Conservation (phyloP, 202 grass and related monocot species). For the Tripidium arundinaceum region DNA sequence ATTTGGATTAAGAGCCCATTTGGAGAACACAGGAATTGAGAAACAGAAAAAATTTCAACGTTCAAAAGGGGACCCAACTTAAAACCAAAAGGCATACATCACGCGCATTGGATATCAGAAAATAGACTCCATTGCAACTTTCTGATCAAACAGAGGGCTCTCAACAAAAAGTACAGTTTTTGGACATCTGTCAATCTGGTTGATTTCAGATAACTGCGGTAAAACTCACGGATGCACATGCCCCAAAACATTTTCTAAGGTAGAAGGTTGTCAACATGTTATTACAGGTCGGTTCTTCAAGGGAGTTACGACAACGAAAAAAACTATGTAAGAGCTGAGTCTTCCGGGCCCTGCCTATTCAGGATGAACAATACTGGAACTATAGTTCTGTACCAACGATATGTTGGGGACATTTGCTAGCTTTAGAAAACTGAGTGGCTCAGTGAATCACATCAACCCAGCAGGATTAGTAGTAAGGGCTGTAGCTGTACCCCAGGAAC, state of each 20-base stretch:
- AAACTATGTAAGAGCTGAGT: neutral
- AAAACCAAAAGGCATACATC: neutral
- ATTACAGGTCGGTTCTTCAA: neutral
- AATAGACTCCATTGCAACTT: neutral
- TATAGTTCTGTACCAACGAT: slow-evolving; percentile 14
- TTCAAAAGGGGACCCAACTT: neutral
- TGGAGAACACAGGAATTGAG: neutral
- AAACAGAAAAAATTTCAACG: neutral
- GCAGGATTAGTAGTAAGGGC: slow-evolving; percentile 56
- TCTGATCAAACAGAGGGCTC: neutral
- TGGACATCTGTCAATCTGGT: neutral
- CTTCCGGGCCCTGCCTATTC: slow-evolving; percentile 6
- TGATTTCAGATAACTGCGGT: neutral
- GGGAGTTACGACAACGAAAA: neutral
- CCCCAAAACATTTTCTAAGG: neutral
- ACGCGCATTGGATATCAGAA: neutral
- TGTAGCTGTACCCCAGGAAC: slow-evolving; percentile 42
- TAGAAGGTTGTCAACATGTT: neutral
- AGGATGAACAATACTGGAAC: neutral
- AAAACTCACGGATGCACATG: neutral
- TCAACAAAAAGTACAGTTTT: neutral
- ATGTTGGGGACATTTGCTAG: neutral
- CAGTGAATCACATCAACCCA: neutral
- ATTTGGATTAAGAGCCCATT: neutral
- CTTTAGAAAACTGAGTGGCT: slow-evolving; percentile 11